These are phyloP conservation scores for Suhomyces emberorum DNA, from an alignment of 805 yeast species.

Conservation along the genomic window DNA sequence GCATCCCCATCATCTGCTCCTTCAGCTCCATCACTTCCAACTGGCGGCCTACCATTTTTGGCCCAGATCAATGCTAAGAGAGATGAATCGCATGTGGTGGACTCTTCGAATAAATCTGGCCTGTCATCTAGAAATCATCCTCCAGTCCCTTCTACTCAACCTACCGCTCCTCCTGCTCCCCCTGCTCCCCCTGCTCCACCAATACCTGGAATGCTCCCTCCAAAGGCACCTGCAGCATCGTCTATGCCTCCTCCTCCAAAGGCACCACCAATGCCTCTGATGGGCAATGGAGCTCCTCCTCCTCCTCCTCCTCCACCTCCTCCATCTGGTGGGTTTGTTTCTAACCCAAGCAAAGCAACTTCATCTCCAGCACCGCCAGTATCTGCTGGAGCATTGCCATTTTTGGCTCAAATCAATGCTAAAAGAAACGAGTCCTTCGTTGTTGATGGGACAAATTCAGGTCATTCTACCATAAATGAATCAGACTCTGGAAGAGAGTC, in stretches of 20 bases:
- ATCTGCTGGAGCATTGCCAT: slow-evolving; percentile 42
- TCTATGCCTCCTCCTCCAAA: slow-evolving; percentile 15
- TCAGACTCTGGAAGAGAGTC: slow-evolving; percentile 3
- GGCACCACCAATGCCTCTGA: slow-evolving; percentile 6
- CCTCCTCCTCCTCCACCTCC: slow-evolving; percentile 10
- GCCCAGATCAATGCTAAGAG: slow-evolving; percentile 50
- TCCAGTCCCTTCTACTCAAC: slow-evolving; percentile 19
- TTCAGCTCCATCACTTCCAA: slow-evolving; percentile 20
- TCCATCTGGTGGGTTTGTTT: slow-evolving; percentile 3
- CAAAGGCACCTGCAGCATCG: slow-evolving; percentile 15
- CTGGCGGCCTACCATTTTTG: slow-evolving; percentile 45
- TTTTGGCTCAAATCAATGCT: slow-evolving; percentile 48
- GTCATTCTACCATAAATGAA: slow-evolving; percentile 7
- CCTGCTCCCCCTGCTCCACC: slow-evolving; percentile 12
- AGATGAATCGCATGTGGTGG: slow-evolving; percentile 44
- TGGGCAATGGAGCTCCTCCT: slow-evolving; percentile 14
- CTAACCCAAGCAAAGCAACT: slow-evolving; percentile 10
- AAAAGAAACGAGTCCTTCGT: slow-evolving; percentile 46
- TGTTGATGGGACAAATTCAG: slow-evolving; percentile 31
- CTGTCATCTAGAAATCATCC: slow-evolving; percentile 11
- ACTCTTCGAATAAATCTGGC: slow-evolving; percentile 9
- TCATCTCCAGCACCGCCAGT: slow-evolving; percentile 13
- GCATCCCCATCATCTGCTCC: slow-evolving; percentile 12
- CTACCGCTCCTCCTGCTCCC: slow-evolving; percentile 18
- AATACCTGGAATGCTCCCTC: slow-evolving; percentile 9